Evolutionary conservation across 108 stramenopile species (phyloP), one percentile per base, ranked within the genome.

Genomic region (Fragilaria crotonensis): DNA sequence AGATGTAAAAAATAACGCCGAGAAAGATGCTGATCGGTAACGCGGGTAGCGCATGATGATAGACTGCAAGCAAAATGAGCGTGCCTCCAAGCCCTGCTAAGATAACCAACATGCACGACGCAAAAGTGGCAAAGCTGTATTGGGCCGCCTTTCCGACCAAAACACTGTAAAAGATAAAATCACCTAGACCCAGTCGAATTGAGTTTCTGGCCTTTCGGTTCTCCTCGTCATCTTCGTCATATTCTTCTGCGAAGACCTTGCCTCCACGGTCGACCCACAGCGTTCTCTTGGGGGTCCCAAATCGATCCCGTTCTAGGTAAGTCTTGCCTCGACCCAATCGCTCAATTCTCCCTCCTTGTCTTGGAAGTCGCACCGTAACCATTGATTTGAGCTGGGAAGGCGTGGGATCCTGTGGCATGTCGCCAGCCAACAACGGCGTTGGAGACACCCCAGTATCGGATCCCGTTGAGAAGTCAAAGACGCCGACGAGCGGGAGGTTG

Each of bases 131-230:
- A 70, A 95, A 94, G 54, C 94, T 90, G 67, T 89, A 84, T 53
- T 86, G 79, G 3, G 95, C 93, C 4, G 96, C 94, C 67, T 94
- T 94, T 25, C 85, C 84, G 14, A 96, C 94, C 36, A 98, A 68
- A 23, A 98, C 97, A 56, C 79, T 82, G 73, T 98, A 98, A 54
- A 98, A 98, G 22, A 98, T 95, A 55, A 98, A 98, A 71, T 98
- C 97, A 30, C 96, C 96, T 32, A 82, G 48, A 26, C 81, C 81
- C 30, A 82, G 61, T 30, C 77, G 77, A 47, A 82, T 83, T 11
- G 71, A 68, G 57, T 76, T 76, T 47, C 52, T 56, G 9, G 68
- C 72, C 25, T 66, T 48, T 29, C 71, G 71, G 36, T 74, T 74
- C 23, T 76, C 66, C 31, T 70, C 67, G n/a, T n/a, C n/a, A 41